phyloP scores from a whole-genome alignment of 805 yeast genomes.

The Barnettozyma californica region DNA sequence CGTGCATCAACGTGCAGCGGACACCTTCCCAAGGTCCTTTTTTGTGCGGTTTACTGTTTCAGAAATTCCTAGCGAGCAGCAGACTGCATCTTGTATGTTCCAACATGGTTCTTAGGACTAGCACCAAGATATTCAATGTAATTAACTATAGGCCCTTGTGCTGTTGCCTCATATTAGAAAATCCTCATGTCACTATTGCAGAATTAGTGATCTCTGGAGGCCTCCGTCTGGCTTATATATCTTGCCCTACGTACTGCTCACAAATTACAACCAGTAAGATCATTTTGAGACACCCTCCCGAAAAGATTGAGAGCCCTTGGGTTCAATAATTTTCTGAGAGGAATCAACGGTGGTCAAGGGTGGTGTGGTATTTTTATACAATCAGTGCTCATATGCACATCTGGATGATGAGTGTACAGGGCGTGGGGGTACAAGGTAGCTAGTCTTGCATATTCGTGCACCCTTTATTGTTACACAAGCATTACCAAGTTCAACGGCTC shows the following conservation, averaged over 20 bases:
- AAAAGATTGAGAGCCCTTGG: background rate
- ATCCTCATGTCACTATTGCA: too few relatives aligned
- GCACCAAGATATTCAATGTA: too few relatives aligned
- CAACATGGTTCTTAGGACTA: background rate
- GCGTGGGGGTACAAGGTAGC: background rate
- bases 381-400: background rate
- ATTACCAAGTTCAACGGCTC: too few relatives aligned
- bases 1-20: background rate
- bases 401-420: background rate
- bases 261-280: background rate
- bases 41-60: too few relatives aligned
- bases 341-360: background rate
- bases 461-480: too few relatives aligned
- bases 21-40: too few relatives aligned
- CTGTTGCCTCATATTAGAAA: too few relatives aligned
- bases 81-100: background rate
- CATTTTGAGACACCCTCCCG: background rate
- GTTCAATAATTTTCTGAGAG: background rate
- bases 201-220: background rate
- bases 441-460: background rate
- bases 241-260: background rate
- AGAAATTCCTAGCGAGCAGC: too few relatives aligned
- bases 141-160: too few relatives aligned
- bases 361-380: background rate
- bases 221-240: background rate